A percentile compares a stretch with the other conserved stretches of the same genome.
phyloP scores from a whole-genome alignment of 148 eudicot species.

The Spergularia marina region DNA sequence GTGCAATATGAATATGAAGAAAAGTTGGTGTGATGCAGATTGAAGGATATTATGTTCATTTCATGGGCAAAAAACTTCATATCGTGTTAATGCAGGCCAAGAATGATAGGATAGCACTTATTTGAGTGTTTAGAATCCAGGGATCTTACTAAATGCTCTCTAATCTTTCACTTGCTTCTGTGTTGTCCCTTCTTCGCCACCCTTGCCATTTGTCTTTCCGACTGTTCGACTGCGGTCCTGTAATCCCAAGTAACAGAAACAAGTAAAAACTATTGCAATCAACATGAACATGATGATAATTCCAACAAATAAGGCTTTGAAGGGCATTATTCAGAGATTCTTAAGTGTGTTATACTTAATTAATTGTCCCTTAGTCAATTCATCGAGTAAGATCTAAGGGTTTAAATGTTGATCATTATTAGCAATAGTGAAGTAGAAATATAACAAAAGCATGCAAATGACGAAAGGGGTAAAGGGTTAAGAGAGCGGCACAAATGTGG shows the following conservation, averaged over 20 bases:
- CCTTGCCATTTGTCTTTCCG: slow-evolving; percentile 20
- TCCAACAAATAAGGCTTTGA: background rate
- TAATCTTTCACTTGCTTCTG: slow-evolving; percentile 24
- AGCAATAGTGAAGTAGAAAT: background rate
- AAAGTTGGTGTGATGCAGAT: background rate
- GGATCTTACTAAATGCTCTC: slow-evolving; percentile 15
- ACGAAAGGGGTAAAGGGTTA: background rate
- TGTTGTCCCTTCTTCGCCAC: slow-evolving; percentile 23
- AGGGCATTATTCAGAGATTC: background rate
- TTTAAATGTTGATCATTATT: no score
- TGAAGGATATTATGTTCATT: slow-evolving; percentile 1
- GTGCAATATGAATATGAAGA: slow-evolving; percentile 7
- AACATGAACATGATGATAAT: background rate
- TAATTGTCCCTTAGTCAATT: background rate
- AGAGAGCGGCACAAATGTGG: background rate
- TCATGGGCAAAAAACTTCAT: slow-evolving; percentile 12
- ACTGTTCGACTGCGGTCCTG: slow-evolving; percentile 30
- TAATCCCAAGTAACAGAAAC: slow-evolving; percentile 1
- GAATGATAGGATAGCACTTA: slow-evolving; percentile 7
- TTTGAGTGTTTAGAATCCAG: slow-evolving; percentile 3
- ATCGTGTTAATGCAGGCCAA: slow-evolving; percentile 14
- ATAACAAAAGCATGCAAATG: background rate
- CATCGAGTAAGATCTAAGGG: background rate
- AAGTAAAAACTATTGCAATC: background rate
- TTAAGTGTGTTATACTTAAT: background rate